A percentile compares a stretch with the other conserved stretches of the same genome.
Evolutionary conservation across 495 filamentous ascomycete genomes (phyloP).

Genomic region (Sphaerosporella brunnea): DNA sequence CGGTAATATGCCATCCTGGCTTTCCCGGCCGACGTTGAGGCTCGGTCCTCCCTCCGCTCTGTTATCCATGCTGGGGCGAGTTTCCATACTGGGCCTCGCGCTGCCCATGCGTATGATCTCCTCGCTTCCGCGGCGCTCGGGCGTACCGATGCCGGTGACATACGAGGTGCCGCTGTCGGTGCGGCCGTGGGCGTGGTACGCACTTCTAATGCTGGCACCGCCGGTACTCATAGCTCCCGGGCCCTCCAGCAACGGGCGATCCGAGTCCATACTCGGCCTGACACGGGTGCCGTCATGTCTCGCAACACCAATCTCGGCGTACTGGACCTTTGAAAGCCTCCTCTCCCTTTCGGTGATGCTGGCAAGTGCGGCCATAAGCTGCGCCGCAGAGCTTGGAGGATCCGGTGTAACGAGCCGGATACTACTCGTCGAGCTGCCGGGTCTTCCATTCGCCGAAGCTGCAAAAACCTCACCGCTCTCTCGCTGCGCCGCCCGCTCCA

Average conservation of each 20-base stretch:
- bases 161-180: slow-evolving; percentile 1
- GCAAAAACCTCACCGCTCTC: slow-evolving; percentile 37
- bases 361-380: slow-evolving; percentile 18
- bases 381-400: slow-evolving; percentile 26
- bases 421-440: slow-evolving; percentile 1
- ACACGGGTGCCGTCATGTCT: slow-evolving; percentile 77
- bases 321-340: slow-evolving; percentile 66
- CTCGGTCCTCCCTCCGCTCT: not conserved
- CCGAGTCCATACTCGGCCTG: slow-evolving; percentile 37
- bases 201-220: slow-evolving; percentile 12
- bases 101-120: slow-evolving; percentile 16
- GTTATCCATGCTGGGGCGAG: slow-evolving; percentile 3
- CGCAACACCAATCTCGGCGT: slow-evolving; percentile 70
- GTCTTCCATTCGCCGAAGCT: not conserved
- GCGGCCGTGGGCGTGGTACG: slow-evolving; percentile 4
- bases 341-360: slow-evolving; percentile 40
- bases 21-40: too few species aligned
- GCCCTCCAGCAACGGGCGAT: slow-evolving; percentile 16
- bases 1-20: not conserved
- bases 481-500: slow-evolving; percentile 53
- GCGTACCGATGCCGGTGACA: not conserved
- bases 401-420: not conserved
- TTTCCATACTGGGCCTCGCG: slow-evolving; percentile 16
- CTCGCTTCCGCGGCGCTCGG: slow-evolving; percentile 11
- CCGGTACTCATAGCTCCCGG: slow-evolving; percentile 19